phyloP scores from a whole-genome alignment of 441 rosid genomes.

The Gossypium davidsonii region DNA sequence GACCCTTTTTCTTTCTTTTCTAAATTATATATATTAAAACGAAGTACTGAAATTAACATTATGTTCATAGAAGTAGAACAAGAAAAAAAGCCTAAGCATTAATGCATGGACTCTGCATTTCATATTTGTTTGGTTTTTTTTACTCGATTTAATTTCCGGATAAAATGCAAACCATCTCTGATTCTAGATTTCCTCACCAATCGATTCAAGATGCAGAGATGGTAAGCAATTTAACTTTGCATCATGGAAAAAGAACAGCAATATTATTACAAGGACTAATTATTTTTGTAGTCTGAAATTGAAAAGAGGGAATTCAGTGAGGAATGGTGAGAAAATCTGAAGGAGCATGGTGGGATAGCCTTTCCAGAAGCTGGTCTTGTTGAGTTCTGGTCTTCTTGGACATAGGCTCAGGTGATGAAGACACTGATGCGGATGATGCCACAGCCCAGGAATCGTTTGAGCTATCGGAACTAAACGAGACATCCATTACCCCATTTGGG shows the following conservation, averaged over 20 bases:
- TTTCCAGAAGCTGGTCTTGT: constrained; percentile 23
- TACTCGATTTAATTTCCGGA: constrained; percentile 18
- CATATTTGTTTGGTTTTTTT: not conserved
- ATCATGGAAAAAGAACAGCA: not conserved
- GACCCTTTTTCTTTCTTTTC: too few relatives aligned
- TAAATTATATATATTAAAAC: too few relatives aligned
- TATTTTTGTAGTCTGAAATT: constrained; percentile 3
- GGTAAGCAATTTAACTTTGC: constrained; percentile 48
- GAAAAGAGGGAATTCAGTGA: constrained; percentile 20
- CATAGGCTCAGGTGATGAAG: constrained; percentile 46
- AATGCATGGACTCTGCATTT: constrained; percentile 21
- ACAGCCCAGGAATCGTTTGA: constrained; percentile 48
- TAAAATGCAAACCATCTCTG: constrained; percentile 59
- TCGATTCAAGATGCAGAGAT: constrained; percentile 37
- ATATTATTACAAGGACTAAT: constrained; percentile 22
- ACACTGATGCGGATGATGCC: constrained; percentile 21
- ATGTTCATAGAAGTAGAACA: not conserved
- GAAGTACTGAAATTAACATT: not conserved
- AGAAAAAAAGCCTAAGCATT: not conserved
- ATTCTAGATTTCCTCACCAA: constrained; percentile 23
- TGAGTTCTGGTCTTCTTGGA: constrained; percentile 41
- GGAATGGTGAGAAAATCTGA: constrained; percentile 33
- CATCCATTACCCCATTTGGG: constrained; percentile 61
- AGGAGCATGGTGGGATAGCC: constrained; percentile 17
- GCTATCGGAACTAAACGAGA: constrained; percentile 57